phyloP scores from a whole-genome alignment of 495 filamentous ascomycete genomes.

The Trichoderma asperelloides region DNA sequence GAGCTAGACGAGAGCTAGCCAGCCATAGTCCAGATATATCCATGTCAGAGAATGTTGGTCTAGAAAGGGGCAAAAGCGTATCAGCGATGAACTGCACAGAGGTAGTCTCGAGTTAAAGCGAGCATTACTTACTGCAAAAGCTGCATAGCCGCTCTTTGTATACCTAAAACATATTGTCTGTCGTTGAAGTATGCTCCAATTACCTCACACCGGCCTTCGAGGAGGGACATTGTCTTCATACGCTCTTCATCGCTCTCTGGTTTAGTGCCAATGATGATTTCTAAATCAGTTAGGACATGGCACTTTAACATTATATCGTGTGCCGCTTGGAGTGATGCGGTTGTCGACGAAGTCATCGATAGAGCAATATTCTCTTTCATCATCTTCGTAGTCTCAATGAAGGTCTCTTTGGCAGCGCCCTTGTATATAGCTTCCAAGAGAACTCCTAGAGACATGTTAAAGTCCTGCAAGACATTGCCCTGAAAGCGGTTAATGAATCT shows the following conservation, averaged over 20 bases:
- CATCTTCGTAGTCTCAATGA: constrained; percentile 49
- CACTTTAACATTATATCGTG: constrained; percentile 75
- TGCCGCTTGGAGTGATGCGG: constrained; percentile 67
- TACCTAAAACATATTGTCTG: constrained; percentile 88
- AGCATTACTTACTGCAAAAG: constrained; percentile 45
- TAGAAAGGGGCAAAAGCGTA: constrained; percentile 13
- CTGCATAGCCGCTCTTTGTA: constrained; percentile 80
- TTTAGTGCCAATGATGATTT: constrained; percentile 56
- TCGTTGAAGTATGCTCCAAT: constrained; percentile 79
- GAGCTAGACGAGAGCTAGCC: constrained; percentile 71
- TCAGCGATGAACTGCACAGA: constrained; percentile 31
- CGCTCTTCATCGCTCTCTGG: constrained; percentile 27
- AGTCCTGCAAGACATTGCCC: constrained; percentile 53
- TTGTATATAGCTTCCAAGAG: constrained; percentile 44
- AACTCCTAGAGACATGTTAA: constrained; percentile 70
- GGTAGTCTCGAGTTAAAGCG: constrained; percentile 9
- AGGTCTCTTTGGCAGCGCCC: constrained; percentile 45
- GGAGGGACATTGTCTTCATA: constrained; percentile 42
- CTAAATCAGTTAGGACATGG: constrained; percentile 80
- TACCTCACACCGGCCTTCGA: constrained; percentile 70
- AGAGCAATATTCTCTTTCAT: constrained; percentile 63
- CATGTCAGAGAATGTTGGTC: constrained; percentile 43
- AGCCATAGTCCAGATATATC: constrained; percentile 83
- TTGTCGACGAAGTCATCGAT: constrained; percentile 62
- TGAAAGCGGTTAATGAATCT: constrained; percentile 50